Base-by-base conservation (phyloP, 2,329 filamentous ascomycete species). In the Exserohilum rostratum region DNA sequence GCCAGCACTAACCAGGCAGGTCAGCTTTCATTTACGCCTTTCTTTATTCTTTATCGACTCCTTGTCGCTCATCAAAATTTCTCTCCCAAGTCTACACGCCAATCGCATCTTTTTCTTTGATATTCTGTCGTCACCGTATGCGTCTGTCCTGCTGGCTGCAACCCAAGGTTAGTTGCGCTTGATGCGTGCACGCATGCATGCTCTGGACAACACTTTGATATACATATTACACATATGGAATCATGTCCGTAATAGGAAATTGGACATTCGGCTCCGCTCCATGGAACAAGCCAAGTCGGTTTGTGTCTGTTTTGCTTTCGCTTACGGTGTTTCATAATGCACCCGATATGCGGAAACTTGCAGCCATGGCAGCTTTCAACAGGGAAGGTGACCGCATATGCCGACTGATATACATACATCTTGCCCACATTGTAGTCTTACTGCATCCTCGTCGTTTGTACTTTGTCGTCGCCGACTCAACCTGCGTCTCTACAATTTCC, bases 401-500 rank as follows among this genome's bases (percentile, higher is more conserved):
- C 22, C 22, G 4, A 7, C 22, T 7, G 22, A 25, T 25, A 25
- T 25, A 25, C 22, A 25, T 25, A 25, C 22, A 5, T 25, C 7
- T 25, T 25, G 22, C 22, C 22, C 22, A 4, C 22, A 25, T 25
- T 25, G 22, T 25, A 25, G 22, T 25, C 22, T 25, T 4, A 25
- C 22, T 25, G 22, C 22, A 25, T 25, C 52, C 38, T 55, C 59
- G 52, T 56, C 53, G 50, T 25, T 7, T 25, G 22, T 25, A 4
- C 53, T 4, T 39, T 39, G 7, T 58, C 53, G 53, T 56, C 53
- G 60, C 60, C 61, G 58, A 62, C 55, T 58, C 51, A 58, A 61
- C 59, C 15, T 20, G n/a, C 22, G 7, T 25, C 22, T 25, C 22
- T 25, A 25, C 22, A 25, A 25, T 25, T 25, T 25, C 22, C 22